Evolutionary conservation across 179 eudicot genomes (phyloP).

Genomic region (Gypsophila paniculata): DNA sequence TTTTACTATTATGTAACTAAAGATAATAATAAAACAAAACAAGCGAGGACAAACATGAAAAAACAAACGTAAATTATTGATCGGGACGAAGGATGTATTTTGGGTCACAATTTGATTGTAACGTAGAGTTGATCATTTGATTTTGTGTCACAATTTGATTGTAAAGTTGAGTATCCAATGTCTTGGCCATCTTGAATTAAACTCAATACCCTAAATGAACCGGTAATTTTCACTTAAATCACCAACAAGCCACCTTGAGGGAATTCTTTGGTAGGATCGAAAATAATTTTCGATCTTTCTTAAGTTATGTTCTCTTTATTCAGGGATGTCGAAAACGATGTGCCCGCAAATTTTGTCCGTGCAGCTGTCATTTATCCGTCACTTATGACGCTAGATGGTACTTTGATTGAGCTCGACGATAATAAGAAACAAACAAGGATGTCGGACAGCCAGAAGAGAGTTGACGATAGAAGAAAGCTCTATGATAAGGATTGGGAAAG

Average conservation of each 20-base stretch:
- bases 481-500: constrained; percentile 34
- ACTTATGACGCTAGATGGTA: constrained; percentile 61
- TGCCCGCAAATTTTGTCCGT: constrained; percentile 5
- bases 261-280: constrained; percentile 60
- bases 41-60: too few relatives aligned
- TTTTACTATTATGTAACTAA: too few relatives aligned
- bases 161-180: too few relatives aligned
- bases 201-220: too few relatives aligned
- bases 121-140: too few relatives aligned
- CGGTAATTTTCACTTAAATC: too few relatives aligned
- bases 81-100: too few relatives aligned
- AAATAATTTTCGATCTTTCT: not conserved
- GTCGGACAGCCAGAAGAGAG: constrained; percentile 24
- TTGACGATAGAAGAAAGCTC: constrained; percentile 36
- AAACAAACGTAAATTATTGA: too few relatives aligned
- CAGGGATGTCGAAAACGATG: not conserved
- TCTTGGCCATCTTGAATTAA: too few relatives aligned
- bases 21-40: too few relatives aligned
- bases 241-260: constrained; percentile 60
- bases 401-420: constrained; percentile 37
- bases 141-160: too few relatives aligned
- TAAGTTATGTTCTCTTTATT: not conserved
- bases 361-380: constrained; percentile 84
- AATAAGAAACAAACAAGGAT: constrained; percentile 24
- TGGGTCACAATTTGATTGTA: too few relatives aligned